Base-by-base conservation (phyloP, 257 asterid genomes). In the Mentha longifolia region DNA sequence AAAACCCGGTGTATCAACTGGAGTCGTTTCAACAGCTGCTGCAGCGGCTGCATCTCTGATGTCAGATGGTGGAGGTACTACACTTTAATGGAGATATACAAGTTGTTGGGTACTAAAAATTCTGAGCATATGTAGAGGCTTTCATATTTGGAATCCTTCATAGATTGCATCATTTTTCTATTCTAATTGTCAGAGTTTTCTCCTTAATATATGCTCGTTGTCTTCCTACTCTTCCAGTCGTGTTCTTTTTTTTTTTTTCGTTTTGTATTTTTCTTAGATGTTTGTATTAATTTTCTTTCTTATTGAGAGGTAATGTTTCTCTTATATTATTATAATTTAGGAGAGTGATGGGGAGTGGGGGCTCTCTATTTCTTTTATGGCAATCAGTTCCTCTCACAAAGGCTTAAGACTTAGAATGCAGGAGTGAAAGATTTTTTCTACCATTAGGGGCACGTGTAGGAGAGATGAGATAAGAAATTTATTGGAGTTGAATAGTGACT, bases 21-120 rank as follows among this genome's bases (percentile, higher is more conserved):
- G 98, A 70, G 89, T 89, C 56, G 96, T 92, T 74, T 91, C 98
- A 6, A 92, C 98, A 68, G 98, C 98, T 57, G 98, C 97, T 19
- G 98, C 98, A 2, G 97, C 99, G 1, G 98, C 98, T 9, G 96
- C 98, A 1, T 92, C 97, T 51, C 84, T 95, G 60, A 90, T 95
- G 96, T 95, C 97, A 0, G 98, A 92, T 67, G 98, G 98, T 22
- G 98, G 99, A 71, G 89, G 92, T 43, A 83, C 97, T 28, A 63
- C 89, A 20, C 77, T 89, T 3, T 85, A 84, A 79, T 55, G 14
- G 9, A n/a, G 50, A 60, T 42, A 41, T 11, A 57, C 35, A 55
- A 46, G 51, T 31, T 13, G 52, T 50, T 4, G 66, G 68, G 76
- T 81, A 71, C 60, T 42, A 19, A 25, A 43, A 47, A 28, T 60